Evolutionary conservation across 2,329 filamentous ascomycete species (phyloP).

Genomic region (Cladosporium sp.): DNA sequence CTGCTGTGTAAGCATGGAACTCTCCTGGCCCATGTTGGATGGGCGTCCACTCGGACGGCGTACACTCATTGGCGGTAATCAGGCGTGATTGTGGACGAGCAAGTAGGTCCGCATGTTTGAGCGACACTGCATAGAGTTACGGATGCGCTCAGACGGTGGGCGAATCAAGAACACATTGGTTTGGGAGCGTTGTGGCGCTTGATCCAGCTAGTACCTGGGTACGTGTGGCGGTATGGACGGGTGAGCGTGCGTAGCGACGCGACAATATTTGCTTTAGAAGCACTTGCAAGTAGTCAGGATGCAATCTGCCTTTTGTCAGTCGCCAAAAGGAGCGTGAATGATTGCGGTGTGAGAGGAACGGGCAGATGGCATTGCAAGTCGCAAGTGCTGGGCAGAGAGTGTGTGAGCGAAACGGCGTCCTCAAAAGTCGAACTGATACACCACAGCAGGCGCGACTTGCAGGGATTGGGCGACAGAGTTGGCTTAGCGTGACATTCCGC

Average conservation of each 20-base stretch:
- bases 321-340: neutral
- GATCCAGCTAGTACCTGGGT: neutral
- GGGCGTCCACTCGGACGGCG: neutral
- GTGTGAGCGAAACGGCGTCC: neutral
- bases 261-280: neutral
- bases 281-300: neutral
- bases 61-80: slow-evolving; percentile 6
- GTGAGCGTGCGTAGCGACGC: neutral
- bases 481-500: neutral
- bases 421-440: neutral
- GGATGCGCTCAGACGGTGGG: neutral
- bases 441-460: neutral
- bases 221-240: neutral
- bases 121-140: neutral
- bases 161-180: neutral
- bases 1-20: slow-evolving; percentile 1
- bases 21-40: slow-evolving; percentile 15
- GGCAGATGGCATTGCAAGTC: neutral
- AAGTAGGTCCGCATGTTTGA: neutral
- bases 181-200: neutral
- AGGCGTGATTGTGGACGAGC: neutral
- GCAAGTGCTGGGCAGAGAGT: neutral
- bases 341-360: neutral
- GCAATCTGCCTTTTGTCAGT: neutral
- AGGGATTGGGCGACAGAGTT: neutral